A percentile compares a stretch with the other conserved stretches of the same genome.
phyloP scores from a whole-genome alignment of 768 basidiomycete genomes.

The Crucibulum laeve region DNA sequence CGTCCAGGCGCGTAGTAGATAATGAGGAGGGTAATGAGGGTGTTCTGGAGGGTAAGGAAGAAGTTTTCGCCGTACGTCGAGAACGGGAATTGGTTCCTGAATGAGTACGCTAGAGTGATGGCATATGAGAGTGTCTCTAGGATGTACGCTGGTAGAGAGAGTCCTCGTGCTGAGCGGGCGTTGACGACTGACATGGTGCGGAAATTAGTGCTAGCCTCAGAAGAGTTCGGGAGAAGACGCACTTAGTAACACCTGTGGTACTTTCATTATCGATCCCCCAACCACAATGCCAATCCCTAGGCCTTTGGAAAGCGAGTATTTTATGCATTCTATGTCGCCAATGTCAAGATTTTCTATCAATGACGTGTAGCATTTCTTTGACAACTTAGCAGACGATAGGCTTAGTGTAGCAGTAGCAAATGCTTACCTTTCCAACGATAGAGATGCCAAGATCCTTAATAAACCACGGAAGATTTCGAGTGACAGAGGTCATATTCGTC shows the following conservation, averaged over 20 bases:
- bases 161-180: conserved; percentile 76
- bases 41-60: conserved; percentile 88
- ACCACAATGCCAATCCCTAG: conserved; percentile 90
- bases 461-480: conserved; percentile 82
- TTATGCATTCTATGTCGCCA: conserved; percentile 75
- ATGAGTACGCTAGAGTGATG: conserved; percentile 85
- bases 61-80: conserved; percentile 97
- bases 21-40: conserved; percentile 85
- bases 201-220: no score
- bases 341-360: conserved; percentile 85
- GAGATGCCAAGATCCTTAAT: conserved; percentile 77
- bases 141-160: conserved; percentile 81
- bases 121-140: conserved; percentile 91
- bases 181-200: conserved; percentile 75
- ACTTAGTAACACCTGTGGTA: conserved; percentile 81
- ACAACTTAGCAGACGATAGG: background rate
- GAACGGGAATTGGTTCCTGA: conserved; percentile 85
- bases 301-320: conserved; percentile 89
- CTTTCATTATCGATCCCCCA: conserved; percentile 93
- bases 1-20: conserved; percentile 51
- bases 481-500: conserved; percentile 83
- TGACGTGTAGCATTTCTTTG: conserved; percentile 72
- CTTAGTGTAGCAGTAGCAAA: background rate
- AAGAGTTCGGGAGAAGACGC: no score
- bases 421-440: conserved; percentile 72